Percentiles rank a stretch among this genome's conserved stretches.
Conservation (phyloP, 2,329 filamentous ascomycete genomes). For the Fusarium penzigii region DNA sequence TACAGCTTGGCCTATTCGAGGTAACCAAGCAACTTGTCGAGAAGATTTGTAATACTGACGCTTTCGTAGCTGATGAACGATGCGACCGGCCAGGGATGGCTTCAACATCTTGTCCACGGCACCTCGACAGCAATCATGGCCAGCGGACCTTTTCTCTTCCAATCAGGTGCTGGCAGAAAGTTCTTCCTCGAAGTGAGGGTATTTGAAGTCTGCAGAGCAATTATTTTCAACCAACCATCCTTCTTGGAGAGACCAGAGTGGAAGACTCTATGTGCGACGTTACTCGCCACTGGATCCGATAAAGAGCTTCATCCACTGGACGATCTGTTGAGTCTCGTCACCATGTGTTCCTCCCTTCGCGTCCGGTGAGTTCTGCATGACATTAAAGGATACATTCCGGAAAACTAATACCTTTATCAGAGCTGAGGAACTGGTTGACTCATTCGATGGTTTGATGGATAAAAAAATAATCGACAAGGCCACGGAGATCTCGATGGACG, state of each 20-base stretch:
- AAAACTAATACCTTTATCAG: not conserved
- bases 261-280: conserved; percentile 9
- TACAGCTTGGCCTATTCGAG: conserved; percentile 37
- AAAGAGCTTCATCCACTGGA: conserved; percentile 8
- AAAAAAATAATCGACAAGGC: too few species aligned
- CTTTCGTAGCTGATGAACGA: conserved; percentile 33
- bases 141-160: conserved; percentile 27
- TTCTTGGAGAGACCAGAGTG: conserved; percentile 30
- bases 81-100: conserved; percentile 33
- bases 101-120: conserved; percentile 37
- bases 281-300: not conserved
- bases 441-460: not conserved
- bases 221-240: conserved; percentile 32
- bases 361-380: conserved; percentile 27
- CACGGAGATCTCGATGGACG: too few species aligned
- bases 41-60: not conserved
- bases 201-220: conserved; percentile 35
- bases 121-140: conserved; percentile 34
- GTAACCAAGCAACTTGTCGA: conserved; percentile 10
- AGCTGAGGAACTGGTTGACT: conserved; percentile 2
- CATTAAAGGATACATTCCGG: rapidly evolving
- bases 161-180: conserved; percentile 18
- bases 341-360: conserved; percentile 32
- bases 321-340: conserved; percentile 33
- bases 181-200: conserved; percentile 35